Percentiles rank a stretch among this genome's conserved stretches.
Conservation (phyloP, 2,329 filamentous ascomycete genomes). For the Diaporthe destruens region DNA sequence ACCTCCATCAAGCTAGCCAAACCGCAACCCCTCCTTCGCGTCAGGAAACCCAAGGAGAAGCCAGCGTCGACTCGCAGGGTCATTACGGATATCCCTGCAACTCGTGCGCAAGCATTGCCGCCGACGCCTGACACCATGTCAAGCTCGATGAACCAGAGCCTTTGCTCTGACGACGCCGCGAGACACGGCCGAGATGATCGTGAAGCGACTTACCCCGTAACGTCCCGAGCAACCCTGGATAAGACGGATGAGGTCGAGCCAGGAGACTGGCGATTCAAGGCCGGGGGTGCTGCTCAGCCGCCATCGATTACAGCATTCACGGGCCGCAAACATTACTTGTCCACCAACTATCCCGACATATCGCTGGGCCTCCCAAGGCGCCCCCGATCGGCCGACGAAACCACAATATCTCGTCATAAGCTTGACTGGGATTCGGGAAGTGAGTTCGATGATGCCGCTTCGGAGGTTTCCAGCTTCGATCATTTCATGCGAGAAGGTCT, state of each 20-base stretch:
- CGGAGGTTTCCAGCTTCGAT: constrained; percentile 64
- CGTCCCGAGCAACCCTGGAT: background rate
- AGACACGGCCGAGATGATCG: constrained; percentile 49
- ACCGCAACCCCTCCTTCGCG: constrained; percentile 22
- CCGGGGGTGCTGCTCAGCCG: constrained; percentile 44
- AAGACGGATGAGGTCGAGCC: constrained; percentile 25
- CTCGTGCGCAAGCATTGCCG: constrained; percentile 61
- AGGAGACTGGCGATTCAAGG: constrained; percentile 37
- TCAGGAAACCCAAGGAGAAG: constrained; percentile 58
- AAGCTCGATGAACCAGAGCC: constrained; percentile 63
- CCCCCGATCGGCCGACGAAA: constrained; percentile 62
- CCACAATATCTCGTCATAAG: constrained; percentile 55
- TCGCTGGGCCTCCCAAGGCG: constrained; percentile 52
- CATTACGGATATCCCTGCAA: constrained; percentile 59
- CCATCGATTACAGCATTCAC: constrained; percentile 52
- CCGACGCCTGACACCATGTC: constrained; percentile 73
- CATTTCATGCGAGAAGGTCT: constrained; percentile 70
- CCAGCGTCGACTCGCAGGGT: constrained; percentile 60
- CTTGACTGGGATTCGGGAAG: constrained; percentile 62
- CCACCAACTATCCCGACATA: constrained; percentile 48
- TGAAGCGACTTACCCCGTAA: constrained; percentile 49
- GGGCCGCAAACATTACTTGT: constrained; percentile 47
- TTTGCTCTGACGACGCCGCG: constrained; percentile 64
- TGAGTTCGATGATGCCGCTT: constrained; percentile 58
- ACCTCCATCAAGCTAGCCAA: constrained; percentile 27